Conservation (phyloP, 495 filamentous ascomycete species). For the Tuber borchii region DNA sequence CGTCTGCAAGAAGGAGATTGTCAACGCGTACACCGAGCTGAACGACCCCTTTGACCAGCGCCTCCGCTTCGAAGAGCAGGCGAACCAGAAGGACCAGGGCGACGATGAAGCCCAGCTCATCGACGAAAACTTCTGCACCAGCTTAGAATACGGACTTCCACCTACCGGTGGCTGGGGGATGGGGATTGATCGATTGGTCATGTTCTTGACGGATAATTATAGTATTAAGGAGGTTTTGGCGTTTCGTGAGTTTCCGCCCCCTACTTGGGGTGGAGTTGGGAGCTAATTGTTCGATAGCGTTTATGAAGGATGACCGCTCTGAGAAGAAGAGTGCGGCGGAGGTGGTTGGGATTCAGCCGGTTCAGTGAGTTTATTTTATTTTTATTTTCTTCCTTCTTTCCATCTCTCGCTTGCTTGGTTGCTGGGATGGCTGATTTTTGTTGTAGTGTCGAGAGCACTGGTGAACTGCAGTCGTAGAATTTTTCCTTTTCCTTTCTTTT, state of each 20-base stretch:
- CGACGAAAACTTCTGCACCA: constrained; percentile 85
- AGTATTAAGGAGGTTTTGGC: constrained; percentile 91
- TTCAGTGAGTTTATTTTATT: constrained; percentile 18
- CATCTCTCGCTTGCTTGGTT: background rate
- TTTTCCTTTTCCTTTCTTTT: background rate
- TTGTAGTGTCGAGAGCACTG: constrained; percentile 34
- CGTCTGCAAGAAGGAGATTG: constrained; percentile 94
- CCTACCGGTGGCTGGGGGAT: constrained; percentile 96
- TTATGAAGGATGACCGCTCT: constrained; percentile 65
- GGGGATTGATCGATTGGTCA: constrained; percentile 85
- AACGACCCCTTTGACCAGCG: constrained; percentile 96
- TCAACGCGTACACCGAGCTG: constrained; percentile 95
- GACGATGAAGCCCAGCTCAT: constrained; percentile 95
- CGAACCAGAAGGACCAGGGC: constrained; percentile 87
- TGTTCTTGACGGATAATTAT: constrained; percentile 97
- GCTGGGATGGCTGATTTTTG: background rate
- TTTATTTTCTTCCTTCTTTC: constrained; percentile 6
- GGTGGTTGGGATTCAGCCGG: constrained; percentile 56
- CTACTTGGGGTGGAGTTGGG: background rate
- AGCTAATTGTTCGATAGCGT: constrained; percentile 38
- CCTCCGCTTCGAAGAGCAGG: constrained; percentile 92
- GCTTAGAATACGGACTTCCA: constrained; percentile 79
- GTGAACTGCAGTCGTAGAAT: constrained; percentile 38
- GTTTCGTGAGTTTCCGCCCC: constrained; percentile 53
- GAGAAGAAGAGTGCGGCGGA: constrained; percentile 57